phyloP scores from a whole-genome alignment of 176 grass and related monocot species.

The Typha latifolia region DNA sequence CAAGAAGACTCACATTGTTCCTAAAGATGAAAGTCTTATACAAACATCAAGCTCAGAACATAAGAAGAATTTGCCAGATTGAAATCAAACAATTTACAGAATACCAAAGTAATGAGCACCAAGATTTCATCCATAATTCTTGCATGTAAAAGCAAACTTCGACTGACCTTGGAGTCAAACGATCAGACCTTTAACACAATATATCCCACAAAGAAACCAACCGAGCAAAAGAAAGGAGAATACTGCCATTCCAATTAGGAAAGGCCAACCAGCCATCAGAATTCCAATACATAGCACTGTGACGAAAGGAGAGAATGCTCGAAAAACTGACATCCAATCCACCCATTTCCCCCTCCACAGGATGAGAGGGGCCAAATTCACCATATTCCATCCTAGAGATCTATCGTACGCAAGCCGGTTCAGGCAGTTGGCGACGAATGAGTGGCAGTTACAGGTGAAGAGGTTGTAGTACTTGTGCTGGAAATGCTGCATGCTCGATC shows the following conservation, averaged over 20 bases:
- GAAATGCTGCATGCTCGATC: conserved; percentile 50
- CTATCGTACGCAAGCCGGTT: conserved; percentile 53
- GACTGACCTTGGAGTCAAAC: conserved; percentile 21
- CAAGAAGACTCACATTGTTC: too few species aligned
- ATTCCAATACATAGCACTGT: conserved; percentile 50
- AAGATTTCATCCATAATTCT: too few species aligned
- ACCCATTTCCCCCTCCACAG: conserved; percentile 67
- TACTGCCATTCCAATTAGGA: conserved; percentile 65
- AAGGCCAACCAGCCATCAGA: conserved; percentile 73
- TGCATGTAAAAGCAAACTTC: too few species aligned
- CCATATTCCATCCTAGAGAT: conserved; percentile 50
- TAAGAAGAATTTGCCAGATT: too few species aligned
- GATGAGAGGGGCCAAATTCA: conserved; percentile 55
- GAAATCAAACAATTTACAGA: too few species aligned
- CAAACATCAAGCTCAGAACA: too few species aligned
- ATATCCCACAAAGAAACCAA: conserved; percentile 67
- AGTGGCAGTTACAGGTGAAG: conserved; percentile 84
- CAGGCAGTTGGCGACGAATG: conserved; percentile 65
- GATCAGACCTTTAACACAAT: conserved; percentile 50
- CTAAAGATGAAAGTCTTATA: too few species aligned
- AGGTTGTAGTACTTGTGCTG: conserved; percentile 87
- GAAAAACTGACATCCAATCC: conserved; percentile 48
- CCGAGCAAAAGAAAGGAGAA: conserved; percentile 74
- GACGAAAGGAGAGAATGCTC: conserved; percentile 57
- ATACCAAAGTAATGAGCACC: too few species aligned